Conservation (phyloP, 2,329 filamentous ascomycete species). For the Calonectria crousiana region DNA sequence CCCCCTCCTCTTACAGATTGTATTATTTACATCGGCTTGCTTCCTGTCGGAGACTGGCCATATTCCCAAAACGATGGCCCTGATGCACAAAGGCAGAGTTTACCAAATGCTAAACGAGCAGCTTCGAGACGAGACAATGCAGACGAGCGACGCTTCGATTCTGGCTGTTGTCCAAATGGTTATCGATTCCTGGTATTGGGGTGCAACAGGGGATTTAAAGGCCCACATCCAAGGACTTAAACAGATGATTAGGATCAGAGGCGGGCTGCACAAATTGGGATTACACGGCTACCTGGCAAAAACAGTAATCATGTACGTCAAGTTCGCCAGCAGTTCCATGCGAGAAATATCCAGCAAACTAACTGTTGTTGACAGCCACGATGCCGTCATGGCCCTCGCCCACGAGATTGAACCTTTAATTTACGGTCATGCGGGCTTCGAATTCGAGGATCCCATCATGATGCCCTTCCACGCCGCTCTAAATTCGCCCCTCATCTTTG, state of each 20-base stretch:
- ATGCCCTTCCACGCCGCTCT: constrained; percentile 57
- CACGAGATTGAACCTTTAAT: constrained; percentile 60
- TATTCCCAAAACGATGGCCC: constrained; percentile 56
- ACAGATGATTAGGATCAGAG: constrained; percentile 61
- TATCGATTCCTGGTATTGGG: constrained; percentile 68
- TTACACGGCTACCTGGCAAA: constrained; percentile 62
- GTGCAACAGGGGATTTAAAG: constrained; percentile 57
- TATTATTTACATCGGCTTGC: constrained; percentile 64
- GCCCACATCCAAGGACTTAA: constrained; percentile 61
- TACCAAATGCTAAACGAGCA: constrained; percentile 62
- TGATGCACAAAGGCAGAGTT: constrained; percentile 57
- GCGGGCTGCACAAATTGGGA: constrained; percentile 59
- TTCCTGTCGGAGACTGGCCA: constrained; percentile 64
- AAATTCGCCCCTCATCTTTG: constrained; percentile 61
- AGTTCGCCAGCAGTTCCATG: not conserved
- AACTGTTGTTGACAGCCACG: constrained; percentile 51
- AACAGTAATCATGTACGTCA: constrained; percentile 60
- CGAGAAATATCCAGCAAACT: constrained; percentile 23
- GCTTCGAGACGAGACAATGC: constrained; percentile 50
- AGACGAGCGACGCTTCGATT: constrained; percentile 60
- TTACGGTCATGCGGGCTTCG: constrained; percentile 55
- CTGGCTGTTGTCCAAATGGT: constrained; percentile 63
- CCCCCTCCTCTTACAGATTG: constrained; percentile 61
- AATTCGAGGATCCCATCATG: constrained; percentile 53
- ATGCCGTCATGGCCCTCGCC: constrained; percentile 61